A percentile compares a stretch with the other conserved stretches of the same genome.
Evolutionary conservation across 306 rosid genomes (phyloP).

Genomic region (Aeschynomene evenia): DNA sequence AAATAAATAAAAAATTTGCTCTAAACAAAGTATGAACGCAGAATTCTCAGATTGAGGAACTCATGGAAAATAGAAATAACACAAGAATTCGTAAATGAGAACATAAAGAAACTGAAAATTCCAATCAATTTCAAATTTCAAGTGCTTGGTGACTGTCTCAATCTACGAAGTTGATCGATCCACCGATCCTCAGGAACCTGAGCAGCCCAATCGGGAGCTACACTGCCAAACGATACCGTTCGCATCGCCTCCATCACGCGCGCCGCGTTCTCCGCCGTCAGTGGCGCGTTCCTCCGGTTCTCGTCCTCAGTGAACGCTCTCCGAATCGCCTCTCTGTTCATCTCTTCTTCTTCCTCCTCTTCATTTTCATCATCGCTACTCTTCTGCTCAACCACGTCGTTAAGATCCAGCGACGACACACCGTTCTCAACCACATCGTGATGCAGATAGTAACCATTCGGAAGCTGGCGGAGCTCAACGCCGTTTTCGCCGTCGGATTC

Average conservation of each 20-base stretch:
- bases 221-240: constrained; percentile 64
- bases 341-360: constrained; percentile 38
- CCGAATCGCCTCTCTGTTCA: constrained; percentile 40
- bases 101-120: no score
- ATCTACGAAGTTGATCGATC: constrained; percentile 68
- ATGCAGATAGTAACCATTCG: constrained; percentile 44
- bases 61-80: no score
- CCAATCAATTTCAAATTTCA: no score
- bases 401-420: constrained; percentile 54
- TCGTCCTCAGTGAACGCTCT: constrained; percentile 80
- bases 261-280: constrained; percentile 68
- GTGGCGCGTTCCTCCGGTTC: constrained; percentile 63
- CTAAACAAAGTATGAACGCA: no score
- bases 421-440: constrained; percentile 50
- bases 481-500: constrained; percentile 44
- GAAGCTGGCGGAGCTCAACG: constrained; percentile 28
- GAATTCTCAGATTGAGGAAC: no score
- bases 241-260: constrained; percentile 93
- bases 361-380: constrained; percentile 45
- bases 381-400: constrained; percentile 42
- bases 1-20: no score
- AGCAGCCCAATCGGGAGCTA: constrained; percentile 67
- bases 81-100: no score
- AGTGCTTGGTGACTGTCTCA: constrained; percentile 38
- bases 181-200: constrained; percentile 62